Evolutionary conservation across 140 eudicot genomes (phyloP), one percentile per base, ranked within the genome.

Genomic region (Senecio squalidus): DNA sequence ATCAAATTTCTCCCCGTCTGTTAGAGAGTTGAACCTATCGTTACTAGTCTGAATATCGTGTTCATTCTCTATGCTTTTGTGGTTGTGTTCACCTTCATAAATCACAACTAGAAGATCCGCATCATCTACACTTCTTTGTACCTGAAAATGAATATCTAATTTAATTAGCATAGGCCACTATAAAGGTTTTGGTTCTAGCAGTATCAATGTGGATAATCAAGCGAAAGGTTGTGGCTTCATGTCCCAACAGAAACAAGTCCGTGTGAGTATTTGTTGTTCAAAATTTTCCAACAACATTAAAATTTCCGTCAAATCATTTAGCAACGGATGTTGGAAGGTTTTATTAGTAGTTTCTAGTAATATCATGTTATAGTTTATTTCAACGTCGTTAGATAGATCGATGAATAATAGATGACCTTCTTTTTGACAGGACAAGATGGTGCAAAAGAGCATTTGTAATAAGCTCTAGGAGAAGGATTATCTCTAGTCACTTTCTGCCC

Each of bases 401-500:
- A n/a, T n/a, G n/a, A 15, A 60, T 36, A 15, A 40, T 40, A 26
- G 59, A n/a, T 54, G 47, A 89, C 97, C 95, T 89, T 89, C 88
- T 85, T 89, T 67, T 89, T 89, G 49, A 85, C 97, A 0, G 84
- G 95, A 74, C 97, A 89, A n/a, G 58, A 72, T 46, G 97, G 97
- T 55, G 97, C 92, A 39, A 79, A 85, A 34, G 97, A 79, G 71
- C 97, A 89, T 65, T 82, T 85, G 80, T 84, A 89, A 71, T 89
- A 89, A 56, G 97, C 97, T 77, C 97, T 77, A 9, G 97, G 97
- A 56, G 78, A 85, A 80, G 95, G 93, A 54, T 89, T 89, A 68
- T 89, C 95, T 74, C 95, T 82, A 6, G 97, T 89, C 14, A 89
- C 97, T 61, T 89, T 89, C 68, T 89, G 97, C 20, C 97, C 97